phyloP scores from a whole-genome alignment of 2,329 filamentous ascomycete species.

The Albifimbria verrucaria region DNA sequence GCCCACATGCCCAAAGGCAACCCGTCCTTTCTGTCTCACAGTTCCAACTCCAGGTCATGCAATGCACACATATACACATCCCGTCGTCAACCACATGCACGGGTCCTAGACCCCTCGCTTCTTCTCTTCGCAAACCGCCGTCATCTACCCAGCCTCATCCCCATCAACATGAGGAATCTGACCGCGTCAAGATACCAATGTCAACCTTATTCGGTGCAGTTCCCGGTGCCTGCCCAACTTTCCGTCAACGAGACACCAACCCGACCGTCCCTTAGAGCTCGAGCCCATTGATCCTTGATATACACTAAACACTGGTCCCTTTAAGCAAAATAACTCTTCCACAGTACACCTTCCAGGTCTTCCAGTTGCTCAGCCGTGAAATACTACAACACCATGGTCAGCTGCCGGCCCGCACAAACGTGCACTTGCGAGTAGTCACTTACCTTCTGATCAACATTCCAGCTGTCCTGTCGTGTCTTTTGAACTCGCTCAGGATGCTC shows the following conservation, averaged over 20 bases:
- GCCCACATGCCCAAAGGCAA: too few species aligned
- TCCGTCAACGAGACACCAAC: too few species aligned
- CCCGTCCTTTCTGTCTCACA: background rate
- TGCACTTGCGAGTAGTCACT: constrained; percentile 24
- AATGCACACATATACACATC: background rate
- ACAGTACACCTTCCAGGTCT: constrained; percentile 91
- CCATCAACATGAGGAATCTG: too few species aligned
- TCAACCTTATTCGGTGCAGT: too few species aligned
- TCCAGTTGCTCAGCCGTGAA: constrained; percentile 93
- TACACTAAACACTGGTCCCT: background rate
- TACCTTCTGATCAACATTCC: constrained; percentile 97
- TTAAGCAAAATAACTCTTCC: constrained; percentile 99
- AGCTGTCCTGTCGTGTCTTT: constrained; percentile 99
- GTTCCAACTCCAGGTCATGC: background rate
- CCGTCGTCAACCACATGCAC: background rate
- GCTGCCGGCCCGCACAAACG: constrained; percentile 7
- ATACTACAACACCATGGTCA: constrained; percentile 46
- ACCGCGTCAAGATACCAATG: too few species aligned
- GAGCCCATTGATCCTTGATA: background rate
- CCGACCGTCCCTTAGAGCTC: too few species aligned
- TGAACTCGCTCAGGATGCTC: constrained; percentile 91
- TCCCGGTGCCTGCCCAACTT: too few species aligned
- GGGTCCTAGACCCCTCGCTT: too few species aligned
- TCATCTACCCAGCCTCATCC: too few species aligned
- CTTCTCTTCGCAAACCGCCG: too few species aligned